Percentiles rank a stretch among this genome's conserved stretches.
phyloP scores from a whole-genome alignment of 805 yeast genomes.

The Metschnikowia anglica region DNA sequence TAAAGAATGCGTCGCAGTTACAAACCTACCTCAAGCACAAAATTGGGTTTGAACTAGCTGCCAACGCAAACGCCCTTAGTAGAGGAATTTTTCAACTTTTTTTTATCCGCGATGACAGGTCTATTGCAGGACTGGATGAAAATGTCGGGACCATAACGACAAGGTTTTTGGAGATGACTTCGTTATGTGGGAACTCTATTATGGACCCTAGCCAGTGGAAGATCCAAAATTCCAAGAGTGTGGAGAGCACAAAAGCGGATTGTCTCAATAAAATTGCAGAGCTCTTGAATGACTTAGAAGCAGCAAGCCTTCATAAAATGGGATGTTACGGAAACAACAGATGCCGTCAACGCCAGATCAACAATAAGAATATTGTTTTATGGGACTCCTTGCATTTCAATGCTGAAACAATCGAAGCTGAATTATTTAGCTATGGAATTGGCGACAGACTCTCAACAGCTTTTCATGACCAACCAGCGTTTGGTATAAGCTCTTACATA shows the following conservation, averaged over 20 bases:
- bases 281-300: conserved; percentile 41
- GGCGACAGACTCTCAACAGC: conserved; percentile 31
- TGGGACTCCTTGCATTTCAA: conserved; percentile 85
- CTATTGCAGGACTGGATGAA: conserved; percentile 51
- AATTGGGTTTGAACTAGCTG: conserved; percentile 25
- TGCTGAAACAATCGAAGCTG: conserved; percentile 62
- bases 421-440: conserved; percentile 35
- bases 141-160: conserved; percentile 27
- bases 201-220: conserved; percentile 29
- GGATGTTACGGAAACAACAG: conserved; percentile 53
- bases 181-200: conserved; percentile 39
- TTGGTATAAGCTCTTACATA: conserved; percentile 72
- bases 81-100: conserved; percentile 64
- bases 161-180: conserved; percentile 41
- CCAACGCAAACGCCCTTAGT: conserved; percentile 45
- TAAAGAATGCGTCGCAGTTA: conserved; percentile 27
- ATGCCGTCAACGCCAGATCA: conserved; percentile 77
- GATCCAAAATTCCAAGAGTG: conserved; percentile 11
- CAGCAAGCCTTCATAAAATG: conserved; percentile 37
- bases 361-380: conserved; percentile 50
- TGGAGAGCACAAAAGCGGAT: conserved; percentile 8
- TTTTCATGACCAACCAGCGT: conserved; percentile 39
- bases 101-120: conserved; percentile 59
- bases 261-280: conserved; percentile 13
- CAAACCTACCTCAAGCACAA: conserved; percentile 29